Percentiles rank a stretch among this genome's conserved stretches.
Evolutionary conservation across 1,284 basidiomycete species (phyloP).

Genomic region (Heterobasidion annosum): DNA sequence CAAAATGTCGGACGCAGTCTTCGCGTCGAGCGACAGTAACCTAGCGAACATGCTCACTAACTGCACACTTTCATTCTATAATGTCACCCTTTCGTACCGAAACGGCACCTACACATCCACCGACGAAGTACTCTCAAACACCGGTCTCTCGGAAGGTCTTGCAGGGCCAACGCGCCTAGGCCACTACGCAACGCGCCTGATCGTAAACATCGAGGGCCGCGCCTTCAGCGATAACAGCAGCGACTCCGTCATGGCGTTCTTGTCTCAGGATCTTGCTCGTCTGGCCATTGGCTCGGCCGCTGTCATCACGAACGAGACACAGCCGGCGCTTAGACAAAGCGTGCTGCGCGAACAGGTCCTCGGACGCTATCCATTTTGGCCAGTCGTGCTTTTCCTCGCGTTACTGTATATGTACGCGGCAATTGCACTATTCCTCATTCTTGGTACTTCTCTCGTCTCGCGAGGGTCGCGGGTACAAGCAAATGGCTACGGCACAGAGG

Average conservation of each 20-base stretch:
- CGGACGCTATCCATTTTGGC: conserved; percentile 1
- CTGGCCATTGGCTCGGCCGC: conserved; percentile 4
- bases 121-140: background rate
- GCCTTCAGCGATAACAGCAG: conserved; percentile 1
- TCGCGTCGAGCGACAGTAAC: background rate
- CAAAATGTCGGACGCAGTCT: background rate
- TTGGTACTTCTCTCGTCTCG: background rate
- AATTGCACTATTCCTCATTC: background rate
- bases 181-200: background rate
- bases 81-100: background rate
- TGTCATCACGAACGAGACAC: background rate
- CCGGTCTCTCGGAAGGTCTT: conserved; percentile 7
- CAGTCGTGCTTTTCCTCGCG: background rate
- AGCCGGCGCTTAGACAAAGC: background rate
- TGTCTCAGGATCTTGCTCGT: conserved; percentile 1
- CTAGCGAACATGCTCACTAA: background rate
- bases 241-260: conserved; percentile 2
- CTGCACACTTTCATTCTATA: conserved; percentile 1
- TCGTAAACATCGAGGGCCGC: conserved; percentile 2
- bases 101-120: background rate
- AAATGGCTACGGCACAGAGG: too few relatives aligned
- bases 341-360: background rate
- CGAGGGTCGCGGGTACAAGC: too few relatives aligned
- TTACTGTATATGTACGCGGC: background rate
- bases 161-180: conserved; percentile 3